Evolutionary conservation across 2,329 filamentous ascomycete genomes (phyloP).

Genomic region (Atkinsonella hypoxylon): DNA sequence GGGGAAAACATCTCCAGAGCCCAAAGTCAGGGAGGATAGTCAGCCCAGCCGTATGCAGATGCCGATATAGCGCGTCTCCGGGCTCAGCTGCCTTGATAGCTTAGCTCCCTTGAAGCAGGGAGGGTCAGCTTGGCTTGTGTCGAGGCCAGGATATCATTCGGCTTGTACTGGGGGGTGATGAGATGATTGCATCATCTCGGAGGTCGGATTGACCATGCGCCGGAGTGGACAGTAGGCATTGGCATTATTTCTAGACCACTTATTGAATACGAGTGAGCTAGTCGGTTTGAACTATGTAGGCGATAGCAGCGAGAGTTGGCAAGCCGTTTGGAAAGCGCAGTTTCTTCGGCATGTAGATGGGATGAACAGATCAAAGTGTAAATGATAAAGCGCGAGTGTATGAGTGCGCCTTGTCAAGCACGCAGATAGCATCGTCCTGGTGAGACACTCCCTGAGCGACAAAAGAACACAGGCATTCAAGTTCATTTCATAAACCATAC

Average conservation of each 20-base stretch:
- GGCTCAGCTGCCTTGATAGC: slow-evolving; percentile 35
- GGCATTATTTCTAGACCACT: slow-evolving; percentile 34
- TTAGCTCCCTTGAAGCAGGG: no score
- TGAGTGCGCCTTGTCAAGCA: no score
- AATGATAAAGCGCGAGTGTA: no score
- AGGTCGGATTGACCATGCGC: slow-evolving; percentile 36
- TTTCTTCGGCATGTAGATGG: neutral
- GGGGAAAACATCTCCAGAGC: slow-evolving; percentile 33
- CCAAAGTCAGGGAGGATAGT: slow-evolving; percentile 38
- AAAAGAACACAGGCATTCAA: no score
- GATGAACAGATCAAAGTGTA: no score
- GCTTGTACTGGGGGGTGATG: slow-evolving; percentile 30
- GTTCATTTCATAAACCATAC: no score
- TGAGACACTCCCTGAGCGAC: no score
- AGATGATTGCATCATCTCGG: slow-evolving; percentile 39
- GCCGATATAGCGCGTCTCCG: slow-evolving; percentile 40
- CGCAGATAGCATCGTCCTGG: no score
- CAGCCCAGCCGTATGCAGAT: slow-evolving; percentile 41
- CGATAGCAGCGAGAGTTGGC: neutral
- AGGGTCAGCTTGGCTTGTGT: slow-evolving; percentile 31
- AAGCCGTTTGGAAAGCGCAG: neutral
- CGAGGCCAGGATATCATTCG: slow-evolving; percentile 28
- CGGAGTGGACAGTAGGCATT: slow-evolving; percentile 33
- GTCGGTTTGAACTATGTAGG: slow-evolving; percentile 12
- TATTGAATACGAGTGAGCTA: slow-evolving; percentile 24